Evolutionary conservation across 768 basidiomycete genomes (phyloP).

Genomic region (Tylopilus felleus): DNA sequence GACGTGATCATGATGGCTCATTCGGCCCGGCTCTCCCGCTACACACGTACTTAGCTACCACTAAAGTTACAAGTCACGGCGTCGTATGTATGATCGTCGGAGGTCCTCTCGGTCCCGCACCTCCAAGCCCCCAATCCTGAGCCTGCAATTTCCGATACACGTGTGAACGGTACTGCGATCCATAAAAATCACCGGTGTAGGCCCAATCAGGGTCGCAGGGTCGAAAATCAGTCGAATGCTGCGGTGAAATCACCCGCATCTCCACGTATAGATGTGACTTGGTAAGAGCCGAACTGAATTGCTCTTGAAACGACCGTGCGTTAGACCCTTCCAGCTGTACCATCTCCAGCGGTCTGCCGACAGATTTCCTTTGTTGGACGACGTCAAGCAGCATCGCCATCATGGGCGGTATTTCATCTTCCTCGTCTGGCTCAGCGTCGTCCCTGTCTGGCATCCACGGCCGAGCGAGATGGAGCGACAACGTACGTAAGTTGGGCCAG

Average conservation of each 20-base stretch:
- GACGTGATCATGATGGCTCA: not conserved
- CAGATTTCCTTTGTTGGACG: constrained; percentile 29
- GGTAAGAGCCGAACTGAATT: constrained; percentile 20
- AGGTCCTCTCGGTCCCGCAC: constrained; percentile 24
- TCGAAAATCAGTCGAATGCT: constrained; percentile 15
- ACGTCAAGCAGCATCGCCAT: constrained; percentile 33
- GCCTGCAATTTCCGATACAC: constrained; percentile 30
- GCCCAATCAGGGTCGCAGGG: constrained; percentile 30
- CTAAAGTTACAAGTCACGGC: constrained; percentile 8
- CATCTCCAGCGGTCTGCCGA: constrained; percentile 25
- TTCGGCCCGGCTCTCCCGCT: not conserved
- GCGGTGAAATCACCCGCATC: constrained; percentile 16
- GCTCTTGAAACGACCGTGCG: constrained; percentile 25
- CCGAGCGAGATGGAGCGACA: constrained; percentile 26
- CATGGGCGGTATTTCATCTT: constrained; percentile 29
- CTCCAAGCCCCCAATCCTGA: constrained; percentile 25
- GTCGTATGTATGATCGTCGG: constrained; percentile 27
- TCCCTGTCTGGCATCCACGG: constrained; percentile 32
- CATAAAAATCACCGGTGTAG: constrained; percentile 27
- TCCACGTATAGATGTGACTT: constrained; percentile 29
- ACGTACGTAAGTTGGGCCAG: constrained; percentile 31
- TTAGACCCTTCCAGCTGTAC: constrained; percentile 28
- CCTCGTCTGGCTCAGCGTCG: constrained; percentile 30
- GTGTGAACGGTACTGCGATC: constrained; percentile 29
- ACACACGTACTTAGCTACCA: not conserved